Evolutionary conservation across 495 filamentous ascomycete genomes (phyloP), one percentile per base, ranked within the genome.

Genomic region (Aspergillus nanangensis): DNA sequence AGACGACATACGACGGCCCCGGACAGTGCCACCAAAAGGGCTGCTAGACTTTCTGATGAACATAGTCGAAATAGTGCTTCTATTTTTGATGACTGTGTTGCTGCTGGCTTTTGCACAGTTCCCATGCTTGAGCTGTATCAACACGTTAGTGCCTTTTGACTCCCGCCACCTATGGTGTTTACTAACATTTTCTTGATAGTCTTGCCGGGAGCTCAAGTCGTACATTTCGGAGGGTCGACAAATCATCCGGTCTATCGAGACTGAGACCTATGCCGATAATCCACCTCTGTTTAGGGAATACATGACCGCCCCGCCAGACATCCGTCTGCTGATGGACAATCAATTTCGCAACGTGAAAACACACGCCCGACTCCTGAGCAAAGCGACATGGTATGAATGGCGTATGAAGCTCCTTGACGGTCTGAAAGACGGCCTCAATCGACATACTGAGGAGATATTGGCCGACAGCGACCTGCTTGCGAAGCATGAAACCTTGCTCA

Each of bases 371-470:
- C 72, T 94, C 4, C 76, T 88, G 10, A 96, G 91, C 69, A 95
- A 95, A 60, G 88, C 81, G 29, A 91, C 89, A 64, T 98, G 94
- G 94, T 97, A 98, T 60, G 84, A 90, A 58, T 98, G 94, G 94
- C 87, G 94, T 24, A 90, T 87, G 81, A 88, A 89, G 53, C 79
- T 96, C 20, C 81, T 96, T 10, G 83, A 87, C 18, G 89, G 87
- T 4, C 73, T 97, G 15, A 87, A 83, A 57, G 81, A 88, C 48
- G 88, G 85, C 2, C 77, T 98, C 1, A 58, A 85, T 25, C 82
- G 80, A 29, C 90, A 88, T 33, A 71, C 75, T 0, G 78, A 86
- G 34, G 87, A 84, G 27, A 85, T 97, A 83, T 76, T 81, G 31
- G 67, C 70, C 9, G 93, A 98, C 48, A 83, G 88, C 46, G 67